A percentile compares a stretch with the other conserved stretches of the same genome.
Conservation (phyloP, 192 early-diverging fungal genomes). For the Backusella tarrabulga region DNA sequence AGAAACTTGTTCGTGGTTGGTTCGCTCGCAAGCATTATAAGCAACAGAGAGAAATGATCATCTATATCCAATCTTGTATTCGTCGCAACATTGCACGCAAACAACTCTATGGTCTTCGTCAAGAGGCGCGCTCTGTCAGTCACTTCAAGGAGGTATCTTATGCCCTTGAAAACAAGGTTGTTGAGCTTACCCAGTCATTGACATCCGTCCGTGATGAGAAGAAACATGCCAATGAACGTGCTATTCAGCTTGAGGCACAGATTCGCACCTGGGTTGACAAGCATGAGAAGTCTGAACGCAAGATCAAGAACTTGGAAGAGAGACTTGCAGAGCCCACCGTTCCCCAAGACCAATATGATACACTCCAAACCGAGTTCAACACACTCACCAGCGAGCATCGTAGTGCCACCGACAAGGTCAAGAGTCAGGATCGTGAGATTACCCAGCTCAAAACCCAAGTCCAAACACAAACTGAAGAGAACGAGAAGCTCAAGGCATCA, state of each 20-base stretch:
- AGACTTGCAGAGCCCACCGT: slow-evolving; percentile 54
- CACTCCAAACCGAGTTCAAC: slow-evolving; percentile 48
- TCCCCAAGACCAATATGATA: slow-evolving; percentile 55
- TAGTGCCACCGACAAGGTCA: slow-evolving; percentile 51
- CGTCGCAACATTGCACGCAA: slow-evolving; percentile 72
- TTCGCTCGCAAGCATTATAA: slow-evolving; percentile 60
- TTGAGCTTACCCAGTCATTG: slow-evolving; percentile 86
- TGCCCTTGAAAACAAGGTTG: slow-evolving; percentile 94
- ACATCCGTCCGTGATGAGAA: slow-evolving; percentile 70
- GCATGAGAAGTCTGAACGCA: slow-evolving; percentile 62
- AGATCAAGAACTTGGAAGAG: slow-evolving; percentile 48
- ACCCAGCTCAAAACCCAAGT: slow-evolving; percentile 51
- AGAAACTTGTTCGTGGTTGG: slow-evolving; percentile 69
- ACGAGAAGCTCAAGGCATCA: slow-evolving; percentile 55
- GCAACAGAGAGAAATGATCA: slow-evolving; percentile 52
- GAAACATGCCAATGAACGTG: slow-evolving; percentile 53
- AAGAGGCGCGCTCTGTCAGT: slow-evolving; percentile 85
- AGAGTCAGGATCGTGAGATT: slow-evolving; percentile 63
- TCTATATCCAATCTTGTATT: slow-evolving; percentile 80
- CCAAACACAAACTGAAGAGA: slow-evolving; percentile 60
- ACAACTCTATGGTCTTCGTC: slow-evolving; percentile 67
- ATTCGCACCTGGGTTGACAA: slow-evolving; percentile 68
- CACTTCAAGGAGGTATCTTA: slow-evolving; percentile 95
- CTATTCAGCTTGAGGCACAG: slow-evolving; percentile 63
- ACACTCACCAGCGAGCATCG: slow-evolving; percentile 60